Base-by-base conservation (phyloP, 2,329 filamentous ascomycete species). In the Penicillium sp. region DNA sequence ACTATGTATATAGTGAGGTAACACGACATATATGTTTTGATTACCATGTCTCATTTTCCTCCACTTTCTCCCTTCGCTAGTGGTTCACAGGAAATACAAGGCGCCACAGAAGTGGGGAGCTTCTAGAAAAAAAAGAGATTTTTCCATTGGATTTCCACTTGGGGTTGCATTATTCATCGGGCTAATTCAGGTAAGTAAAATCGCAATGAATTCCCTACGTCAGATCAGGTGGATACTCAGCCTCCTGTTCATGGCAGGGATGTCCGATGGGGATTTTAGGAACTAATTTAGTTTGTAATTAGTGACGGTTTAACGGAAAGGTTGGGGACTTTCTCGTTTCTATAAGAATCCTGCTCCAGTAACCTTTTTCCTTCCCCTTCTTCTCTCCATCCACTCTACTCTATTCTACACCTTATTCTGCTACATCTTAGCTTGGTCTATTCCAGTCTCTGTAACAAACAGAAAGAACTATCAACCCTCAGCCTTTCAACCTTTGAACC, bases 171-270 rank as follows among this genome's bases (percentile, higher is more conserved):
- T 56, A 57, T 58, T 54, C 55, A 52, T 54, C 19, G 12, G 19
- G 31, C 29, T 45, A 50, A 52, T 48, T 50, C 38, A 28, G 43
- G 39, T 19, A 33, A 19, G 17, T 48, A 43, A 22, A 53, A 56
- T 55, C 52, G 46, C 19, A 55, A 54, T 58, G 43, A 43, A 56
- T 57, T 55, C 53, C 56, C 56, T 61, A 61, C 58, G 58, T 61
- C 58, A 61, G 58, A 60, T 61, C 51, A 58, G 45, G 58, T 61
- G 58, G 58, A 55, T 53, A 41, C 58, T 61, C 57, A 61, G 58
- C 58, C 58, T 61, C 57, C 58, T 61, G 57, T 61, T 61, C 58
- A 60, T 54, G 56, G 58, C 57, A 61, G 56, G 58, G 58, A 61
- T 61, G 53, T 44, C 56, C 53, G 53, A 57, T 57, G 41, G 39